A percentile compares a stretch with the other conserved stretches of the same genome.
These are phyloP conservation scores for Magnaporthiopsis rhizophila DNA, from an alignment of 2,329 filamentous ascomycete genomes.

Conservation along the genomic window DNA sequence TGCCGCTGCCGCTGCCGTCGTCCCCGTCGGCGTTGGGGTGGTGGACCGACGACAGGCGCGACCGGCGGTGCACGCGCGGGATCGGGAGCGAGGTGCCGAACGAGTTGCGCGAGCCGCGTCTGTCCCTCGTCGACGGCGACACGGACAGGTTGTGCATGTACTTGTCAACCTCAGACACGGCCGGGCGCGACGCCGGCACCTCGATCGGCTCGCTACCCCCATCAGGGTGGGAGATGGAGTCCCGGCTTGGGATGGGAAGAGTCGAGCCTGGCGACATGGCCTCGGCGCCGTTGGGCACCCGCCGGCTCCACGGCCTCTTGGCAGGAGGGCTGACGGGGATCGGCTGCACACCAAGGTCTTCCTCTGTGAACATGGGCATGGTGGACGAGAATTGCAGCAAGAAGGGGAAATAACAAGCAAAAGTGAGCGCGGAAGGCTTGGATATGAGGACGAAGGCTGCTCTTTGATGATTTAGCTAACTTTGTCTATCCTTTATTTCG, in stretches of 20 bases:
- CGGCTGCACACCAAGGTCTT: conserved; percentile 1
- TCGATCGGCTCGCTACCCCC: conserved; percentile 48
- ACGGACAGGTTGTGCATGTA: conserved; percentile 69
- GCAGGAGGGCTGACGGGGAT: not conserved
- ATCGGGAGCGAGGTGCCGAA: conserved; percentile 68
- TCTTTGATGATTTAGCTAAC: not conserved
- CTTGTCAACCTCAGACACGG: conserved; percentile 57
- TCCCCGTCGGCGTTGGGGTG: conserved; percentile 29
- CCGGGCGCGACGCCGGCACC: conserved; percentile 59
- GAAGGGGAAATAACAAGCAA: not conserved
- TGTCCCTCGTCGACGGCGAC: conserved; percentile 58
- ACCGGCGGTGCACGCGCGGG: conserved; percentile 60
- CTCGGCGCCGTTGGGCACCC: not conserved
- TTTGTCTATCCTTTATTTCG: not conserved
- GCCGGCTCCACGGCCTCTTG: not conserved
- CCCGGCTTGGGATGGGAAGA: conserved; percentile 32
- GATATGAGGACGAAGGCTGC: not conserved
- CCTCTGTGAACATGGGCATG: conserved; percentile 3
- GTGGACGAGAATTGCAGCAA: not conserved
- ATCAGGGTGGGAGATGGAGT: not conserved
- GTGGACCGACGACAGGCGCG: conserved; percentile 55
- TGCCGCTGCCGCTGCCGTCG: conserved; percentile 26
- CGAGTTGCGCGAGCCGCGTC: conserved; percentile 65
- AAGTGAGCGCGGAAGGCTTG: conserved; percentile 4
- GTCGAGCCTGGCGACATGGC: conserved; percentile 2